Conservation (phyloP, 768 basidiomycete genomes). For the Sarcodon aspratus region DNA sequence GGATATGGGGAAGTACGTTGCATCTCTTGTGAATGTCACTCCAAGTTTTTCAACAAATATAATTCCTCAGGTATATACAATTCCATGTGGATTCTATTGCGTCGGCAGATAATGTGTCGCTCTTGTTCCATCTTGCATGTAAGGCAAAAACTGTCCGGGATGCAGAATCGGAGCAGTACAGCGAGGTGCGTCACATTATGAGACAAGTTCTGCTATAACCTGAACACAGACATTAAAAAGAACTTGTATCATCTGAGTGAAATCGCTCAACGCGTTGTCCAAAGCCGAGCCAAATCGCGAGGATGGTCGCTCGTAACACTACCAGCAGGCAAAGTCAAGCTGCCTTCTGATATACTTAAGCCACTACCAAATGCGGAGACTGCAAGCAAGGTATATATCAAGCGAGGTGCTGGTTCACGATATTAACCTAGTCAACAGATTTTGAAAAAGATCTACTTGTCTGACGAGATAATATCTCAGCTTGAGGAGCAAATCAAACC, state of each 20-base stretch:
- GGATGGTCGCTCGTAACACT: constrained; percentile 72
- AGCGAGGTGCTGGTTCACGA: not conserved
- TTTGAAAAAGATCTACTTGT: constrained; percentile 54
- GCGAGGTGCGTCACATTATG: constrained; percentile 39
- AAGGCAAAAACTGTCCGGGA: constrained; percentile 86
- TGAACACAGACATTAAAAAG: constrained; percentile 25
- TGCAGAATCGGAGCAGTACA: constrained; percentile 49
- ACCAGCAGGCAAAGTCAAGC: constrained; percentile 58
- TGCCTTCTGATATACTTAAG: constrained; percentile 77
- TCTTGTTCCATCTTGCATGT: constrained; percentile 72
- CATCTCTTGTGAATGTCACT: not conserved
- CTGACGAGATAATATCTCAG: constrained; percentile 47
- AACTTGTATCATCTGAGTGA: constrained; percentile 84
- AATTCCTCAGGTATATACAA: constrained; percentile 60
- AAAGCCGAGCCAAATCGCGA: constrained; percentile 44
- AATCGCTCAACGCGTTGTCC: constrained; percentile 81
- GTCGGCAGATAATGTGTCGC: constrained; percentile 69
- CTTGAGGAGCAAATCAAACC: constrained; percentile 36
- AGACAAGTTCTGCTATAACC: not conserved
- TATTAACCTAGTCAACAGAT: constrained; percentile 33
- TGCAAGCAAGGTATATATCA: constrained; percentile 40
- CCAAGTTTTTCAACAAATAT: constrained; percentile 1
- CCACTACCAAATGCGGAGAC: constrained; percentile 56
- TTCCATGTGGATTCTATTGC: constrained; percentile 77
- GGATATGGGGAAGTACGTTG: constrained; percentile 69